Evolutionary conservation across 2,329 filamentous ascomycete species (phyloP).

Genomic region (Aspergillus fumigatus): DNA sequence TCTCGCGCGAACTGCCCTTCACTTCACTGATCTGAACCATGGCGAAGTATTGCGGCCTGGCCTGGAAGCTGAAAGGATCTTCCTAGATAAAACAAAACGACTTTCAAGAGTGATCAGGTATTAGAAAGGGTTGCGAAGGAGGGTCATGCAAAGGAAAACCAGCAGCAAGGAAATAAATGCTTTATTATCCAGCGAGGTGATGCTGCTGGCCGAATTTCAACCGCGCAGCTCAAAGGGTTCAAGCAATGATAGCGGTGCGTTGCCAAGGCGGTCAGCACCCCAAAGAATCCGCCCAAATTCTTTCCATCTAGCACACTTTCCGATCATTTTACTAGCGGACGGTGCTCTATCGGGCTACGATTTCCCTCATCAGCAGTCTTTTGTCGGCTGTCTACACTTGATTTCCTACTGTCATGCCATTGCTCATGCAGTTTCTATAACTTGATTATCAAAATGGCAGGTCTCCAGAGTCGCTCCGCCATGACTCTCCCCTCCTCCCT

Average conservation of each 20-base stretch:
- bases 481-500: conserved; percentile 34
- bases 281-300: conserved; percentile 12
- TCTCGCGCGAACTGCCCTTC: conserved; percentile 90
- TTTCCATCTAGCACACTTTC: conserved; percentile 8
- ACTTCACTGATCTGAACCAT: conserved; percentile 94
- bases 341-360: background rate
- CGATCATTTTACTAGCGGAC: background rate
- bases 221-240: conserved; percentile 23
- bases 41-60: conserved; percentile 25
- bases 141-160: conserved; percentile 7
- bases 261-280: conserved; percentile 32
- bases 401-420: conserved; percentile 10
- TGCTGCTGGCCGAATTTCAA: conserved; percentile 33
- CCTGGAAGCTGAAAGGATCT: conserved; percentile 16
- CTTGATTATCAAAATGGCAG: conserved; percentile 26
- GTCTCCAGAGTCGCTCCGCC: conserved; percentile 23
- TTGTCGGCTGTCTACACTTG: background rate
- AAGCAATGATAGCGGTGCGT: conserved; percentile 24
- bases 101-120: background rate
- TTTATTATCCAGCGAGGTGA: conserved; percentile 8
- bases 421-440: conserved; percentile 6
- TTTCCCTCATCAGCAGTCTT: background rate
- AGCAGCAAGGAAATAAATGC: conserved; percentile 12
- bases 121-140: background rate
- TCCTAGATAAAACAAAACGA: background rate